Evolutionary conservation across 805 yeast genomes (phyloP).

Genomic region (Teunomyces funiuensis): DNA sequence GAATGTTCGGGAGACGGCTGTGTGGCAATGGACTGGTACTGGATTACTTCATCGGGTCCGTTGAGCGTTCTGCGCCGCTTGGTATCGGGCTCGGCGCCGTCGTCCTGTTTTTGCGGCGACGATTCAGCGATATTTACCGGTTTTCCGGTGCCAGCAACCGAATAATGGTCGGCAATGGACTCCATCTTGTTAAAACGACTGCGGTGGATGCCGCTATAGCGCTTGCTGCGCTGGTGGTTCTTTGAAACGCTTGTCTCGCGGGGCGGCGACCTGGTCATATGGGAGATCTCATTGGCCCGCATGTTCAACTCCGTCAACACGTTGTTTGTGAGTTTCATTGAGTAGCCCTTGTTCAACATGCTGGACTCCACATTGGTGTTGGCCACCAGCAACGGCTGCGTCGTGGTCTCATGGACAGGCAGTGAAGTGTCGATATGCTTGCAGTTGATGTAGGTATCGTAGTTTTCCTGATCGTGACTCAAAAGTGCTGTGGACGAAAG

Average conservation of each 20-base stretch:
- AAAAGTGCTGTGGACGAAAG: background rate
- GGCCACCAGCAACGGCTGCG: slow-evolving; percentile 2
- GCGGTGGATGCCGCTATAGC: slow-evolving; percentile 35
- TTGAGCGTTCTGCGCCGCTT: slow-evolving; percentile 42
- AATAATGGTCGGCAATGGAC: slow-evolving; percentile 24
- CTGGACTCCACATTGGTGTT: slow-evolving; percentile 2
- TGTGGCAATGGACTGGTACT: background rate
- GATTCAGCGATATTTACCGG: too few species aligned
- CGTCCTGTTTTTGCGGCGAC: background rate
- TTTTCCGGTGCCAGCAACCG: slow-evolving; percentile 18
- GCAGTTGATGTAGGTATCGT: background rate
- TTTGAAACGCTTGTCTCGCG: too few species aligned
- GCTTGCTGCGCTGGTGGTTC: slow-evolving; percentile 16
- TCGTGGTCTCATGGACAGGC: slow-evolving; percentile 1
- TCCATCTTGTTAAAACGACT: slow-evolving; percentile 33
- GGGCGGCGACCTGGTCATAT: slow-evolving; percentile 15
- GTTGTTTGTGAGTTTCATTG: slow-evolving; percentile 45
- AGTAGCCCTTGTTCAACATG: slow-evolving; percentile 45
- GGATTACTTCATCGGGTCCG: slow-evolving; percentile 38
- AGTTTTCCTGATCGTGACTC: slow-evolving; percentile 3
- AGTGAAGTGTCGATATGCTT: background rate
- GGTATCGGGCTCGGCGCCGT: slow-evolving; percentile 10
- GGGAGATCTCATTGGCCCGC: slow-evolving; percentile 40
- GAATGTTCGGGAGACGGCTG: background rate
- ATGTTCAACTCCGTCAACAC: slow-evolving; percentile 46